A percentile compares a stretch with the other conserved stretches of the same genome.
Conservation (phyloP, 2,329 filamentous ascomycete genomes). For the Zasmidium cellare region DNA sequence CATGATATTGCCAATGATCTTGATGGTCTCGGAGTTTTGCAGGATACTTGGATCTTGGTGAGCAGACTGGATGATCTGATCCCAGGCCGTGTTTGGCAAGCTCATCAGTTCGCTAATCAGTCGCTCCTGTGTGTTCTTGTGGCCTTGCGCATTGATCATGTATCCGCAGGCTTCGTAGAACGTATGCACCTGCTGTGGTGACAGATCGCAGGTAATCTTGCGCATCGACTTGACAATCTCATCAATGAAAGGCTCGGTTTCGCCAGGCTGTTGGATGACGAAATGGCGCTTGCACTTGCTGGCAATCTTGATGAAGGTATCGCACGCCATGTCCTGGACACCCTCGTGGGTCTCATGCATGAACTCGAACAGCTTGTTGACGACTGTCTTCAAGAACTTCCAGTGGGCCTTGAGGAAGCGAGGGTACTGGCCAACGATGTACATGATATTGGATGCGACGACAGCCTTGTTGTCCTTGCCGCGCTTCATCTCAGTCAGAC, state of each 20-base stretch:
- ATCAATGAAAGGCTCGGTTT: constrained; percentile 95
- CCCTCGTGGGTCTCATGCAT: constrained; percentile 99
- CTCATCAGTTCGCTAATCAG: constrained; percentile 90
- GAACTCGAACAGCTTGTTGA: constrained; percentile 99
- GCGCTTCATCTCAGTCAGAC: constrained; percentile 97
- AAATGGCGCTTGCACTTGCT: constrained; percentile 98
- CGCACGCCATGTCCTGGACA: constrained; percentile 99
- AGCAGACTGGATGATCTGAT: constrained; percentile 86
- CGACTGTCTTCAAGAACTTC: constrained; percentile 99
- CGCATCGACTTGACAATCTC: constrained; percentile 95
- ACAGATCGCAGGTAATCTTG: constrained; percentile 93
- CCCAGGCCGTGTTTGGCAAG: constrained; percentile 91
- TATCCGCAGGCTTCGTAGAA: constrained; percentile 99
- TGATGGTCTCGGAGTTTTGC: constrained; percentile 92
- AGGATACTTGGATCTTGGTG: constrained; percentile 82
- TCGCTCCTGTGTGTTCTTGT: constrained; percentile 89
- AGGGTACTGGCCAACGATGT: constrained; percentile 98
- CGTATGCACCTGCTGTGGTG: constrained; percentile 95
- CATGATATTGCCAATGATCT: constrained; percentile 99
- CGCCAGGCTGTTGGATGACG: constrained; percentile 90
- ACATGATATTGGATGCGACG: constrained; percentile 99
- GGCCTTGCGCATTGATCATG: constrained; percentile 97
- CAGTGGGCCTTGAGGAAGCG: constrained; percentile 98
- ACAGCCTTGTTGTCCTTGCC: constrained; percentile 99
- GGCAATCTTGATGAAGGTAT: constrained; percentile 99